Percentiles rank a stretch among this genome's conserved stretches.
Evolutionary conservation across 1,284 basidiomycete genomes (phyloP).

Genomic region (Fomitiporia mediterranea): DNA sequence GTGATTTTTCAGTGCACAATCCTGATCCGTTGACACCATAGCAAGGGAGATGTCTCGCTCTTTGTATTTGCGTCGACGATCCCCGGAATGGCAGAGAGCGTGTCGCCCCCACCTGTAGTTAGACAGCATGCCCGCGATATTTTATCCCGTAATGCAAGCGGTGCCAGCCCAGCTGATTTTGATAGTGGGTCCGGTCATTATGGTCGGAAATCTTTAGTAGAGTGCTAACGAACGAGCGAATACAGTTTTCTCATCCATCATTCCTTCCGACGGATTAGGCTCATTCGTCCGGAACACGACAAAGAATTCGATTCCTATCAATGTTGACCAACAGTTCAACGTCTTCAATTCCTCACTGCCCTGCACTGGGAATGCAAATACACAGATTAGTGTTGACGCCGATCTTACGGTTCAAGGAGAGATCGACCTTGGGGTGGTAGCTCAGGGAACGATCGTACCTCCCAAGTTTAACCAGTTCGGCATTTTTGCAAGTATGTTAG

Average conservation of each 20-base stretch:
- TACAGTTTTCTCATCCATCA: neutral
- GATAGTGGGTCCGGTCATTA: neutral
- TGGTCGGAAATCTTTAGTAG: neutral
- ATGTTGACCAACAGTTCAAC: conserved; percentile 34
- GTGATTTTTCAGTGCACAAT: neutral
- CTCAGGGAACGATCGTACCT: conserved; percentile 40
- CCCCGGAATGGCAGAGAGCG: neutral
- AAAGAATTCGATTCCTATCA: conserved; percentile 24
- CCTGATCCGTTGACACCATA: neutral
- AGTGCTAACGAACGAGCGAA: neutral
- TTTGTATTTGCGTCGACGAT: conserved; percentile 1
- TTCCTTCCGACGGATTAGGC: neutral
- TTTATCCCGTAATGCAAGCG: neutral
- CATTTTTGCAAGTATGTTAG: conserved; percentile 27
- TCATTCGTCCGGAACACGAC: neutral
- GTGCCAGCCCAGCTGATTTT: neutral
- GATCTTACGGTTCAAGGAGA: conserved; percentile 34
- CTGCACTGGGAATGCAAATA: conserved; percentile 32
- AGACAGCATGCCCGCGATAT: conserved; percentile 1
- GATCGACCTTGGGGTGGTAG: conserved; percentile 38
- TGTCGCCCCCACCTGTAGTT: neutral
- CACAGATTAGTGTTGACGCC: conserved; percentile 36
- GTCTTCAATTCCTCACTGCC: conserved; percentile 38
- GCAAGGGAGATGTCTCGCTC: conserved; percentile 4
- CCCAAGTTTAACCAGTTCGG: conserved; percentile 34